Base-by-base conservation (phyloP, 75 land plant species). In the Selaginella moellendorffii region DNA sequence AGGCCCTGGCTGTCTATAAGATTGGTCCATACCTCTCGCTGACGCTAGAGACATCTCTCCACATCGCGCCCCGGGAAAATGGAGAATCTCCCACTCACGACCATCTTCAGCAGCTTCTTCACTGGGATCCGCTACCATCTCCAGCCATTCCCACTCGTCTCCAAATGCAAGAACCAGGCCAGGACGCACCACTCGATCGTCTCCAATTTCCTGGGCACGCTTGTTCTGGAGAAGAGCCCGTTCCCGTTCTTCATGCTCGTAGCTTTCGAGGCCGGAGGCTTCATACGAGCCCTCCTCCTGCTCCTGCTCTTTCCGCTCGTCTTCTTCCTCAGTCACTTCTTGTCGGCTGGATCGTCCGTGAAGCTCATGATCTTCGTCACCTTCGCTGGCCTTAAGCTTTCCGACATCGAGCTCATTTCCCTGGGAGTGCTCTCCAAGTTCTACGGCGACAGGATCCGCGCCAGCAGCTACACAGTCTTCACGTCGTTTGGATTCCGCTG, bases 391-490 rank as follows among this genome's bases (percentile, higher is more conserved):
- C 30, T 85, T 12, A 71, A 53, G 28, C 65, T 66, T 28, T 36
- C 72, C 27, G 85, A 85, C 69, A 78, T 93, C 58, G 85, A 85
- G 60, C 69, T 83, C n/a, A 85, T 82, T 63, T 72, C 85, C 19
- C 68, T 86, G 14, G 98, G 96, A 20, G 98, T 93, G 12, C 72
- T 93, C 62, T 85, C 95, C n/a, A 93, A 89, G 87, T 89, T 93
- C 68, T 85, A 74, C 61, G 66, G 69, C 65, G 96, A 85, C 20
- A 85, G 85, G 21, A 30, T 93, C 20, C 78, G 81, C 59, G 27
- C 77, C 54, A 80, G 73, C 31, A 83, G 85, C 2, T 89, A 87
- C 96, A 61, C 68, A 8, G 82, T 80, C 52, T 77, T 83, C 53
- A 66, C 76, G 19, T 66, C 74, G n/a, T 77, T 69, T 66, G 80